Evolutionary conservation across 495 filamentous ascomycete genomes (phyloP).

Genomic region (Ascodesmis nigricans): DNA sequence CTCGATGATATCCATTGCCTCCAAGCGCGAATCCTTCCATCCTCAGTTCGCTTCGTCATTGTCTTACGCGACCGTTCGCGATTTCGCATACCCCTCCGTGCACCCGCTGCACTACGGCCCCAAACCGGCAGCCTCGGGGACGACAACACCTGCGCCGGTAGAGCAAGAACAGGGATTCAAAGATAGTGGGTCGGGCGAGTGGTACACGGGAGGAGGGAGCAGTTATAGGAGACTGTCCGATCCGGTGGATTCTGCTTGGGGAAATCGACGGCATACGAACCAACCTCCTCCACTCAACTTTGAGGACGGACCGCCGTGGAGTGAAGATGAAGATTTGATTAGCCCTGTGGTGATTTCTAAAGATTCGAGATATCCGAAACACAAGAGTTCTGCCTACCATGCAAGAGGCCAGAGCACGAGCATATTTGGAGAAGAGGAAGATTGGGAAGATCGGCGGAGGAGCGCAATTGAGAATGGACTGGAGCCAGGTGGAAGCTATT

Average conservation of each 20-base stretch:
- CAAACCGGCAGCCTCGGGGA: slow-evolving; percentile 48
- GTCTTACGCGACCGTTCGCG: slow-evolving; percentile 72
- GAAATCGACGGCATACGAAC: slow-evolving; percentile 25
- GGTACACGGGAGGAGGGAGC: slow-evolving; percentile 17
- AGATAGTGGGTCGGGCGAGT: slow-evolving; percentile 10
- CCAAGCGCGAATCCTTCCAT: slow-evolving; percentile 48
- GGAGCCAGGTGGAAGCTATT: slow-evolving; percentile 19
- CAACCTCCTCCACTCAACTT: slow-evolving; percentile 71
- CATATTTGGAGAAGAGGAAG: slow-evolving; percentile 9
- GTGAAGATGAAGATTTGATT: slow-evolving; percentile 87
- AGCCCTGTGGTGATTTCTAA: slow-evolving; percentile 55
- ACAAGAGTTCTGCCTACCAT: slow-evolving; percentile 41
- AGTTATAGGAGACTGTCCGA: slow-evolving; percentile 52
- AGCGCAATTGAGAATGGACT: slow-evolving; percentile 18
- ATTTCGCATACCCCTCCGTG: slow-evolving; percentile 72
- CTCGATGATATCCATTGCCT: slow-evolving; percentile 45
- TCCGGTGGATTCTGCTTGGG: slow-evolving; percentile 24
- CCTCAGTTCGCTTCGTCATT: slow-evolving; percentile 69
- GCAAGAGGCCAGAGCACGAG: slow-evolving; percentile 17
- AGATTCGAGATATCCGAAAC: slow-evolving; percentile 56
- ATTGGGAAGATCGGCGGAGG: slow-evolving; percentile 13
- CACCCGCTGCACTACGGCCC: slow-evolving; percentile 91
- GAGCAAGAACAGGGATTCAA: slow-evolving; percentile 37
- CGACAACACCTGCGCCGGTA: slow-evolving; percentile 47
- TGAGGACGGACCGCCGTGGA: slow-evolving; percentile 84